These are phyloP conservation scores for Boletus reticulatus DNA, from an alignment of 768 basidiomycete species.

Conservation along the genomic window DNA sequence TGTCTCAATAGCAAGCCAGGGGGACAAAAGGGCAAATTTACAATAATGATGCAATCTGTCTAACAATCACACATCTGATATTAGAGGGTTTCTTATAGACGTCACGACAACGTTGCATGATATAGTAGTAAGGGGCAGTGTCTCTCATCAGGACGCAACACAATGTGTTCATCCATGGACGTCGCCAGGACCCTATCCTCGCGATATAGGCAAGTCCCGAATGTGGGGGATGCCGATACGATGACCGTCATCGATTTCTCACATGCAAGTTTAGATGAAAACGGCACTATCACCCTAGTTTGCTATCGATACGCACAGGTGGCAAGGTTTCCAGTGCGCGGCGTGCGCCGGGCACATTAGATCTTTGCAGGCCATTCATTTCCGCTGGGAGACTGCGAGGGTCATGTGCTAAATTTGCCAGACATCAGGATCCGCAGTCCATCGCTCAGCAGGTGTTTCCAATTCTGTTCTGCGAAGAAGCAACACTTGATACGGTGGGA, in stretches of 20 bases:
- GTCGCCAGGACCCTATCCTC: neutral
- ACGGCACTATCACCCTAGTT: neutral
- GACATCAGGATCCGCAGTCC: slow-evolving; percentile 8
- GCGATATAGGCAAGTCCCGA: neutral
- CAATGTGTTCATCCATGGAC: neutral
- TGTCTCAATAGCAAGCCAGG: neutral
- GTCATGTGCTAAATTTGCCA: slow-evolving; percentile 6
- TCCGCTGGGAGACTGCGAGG: slow-evolving; percentile 11
- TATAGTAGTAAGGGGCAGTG: neutral
- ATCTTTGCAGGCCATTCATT: slow-evolving; percentile 8
- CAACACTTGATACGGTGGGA: slow-evolving; percentile 19
- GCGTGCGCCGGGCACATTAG: neutral
- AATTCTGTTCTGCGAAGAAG: slow-evolving; percentile 1
- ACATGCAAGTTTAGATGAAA: neutral
- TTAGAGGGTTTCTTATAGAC: neutral
- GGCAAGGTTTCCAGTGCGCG: neutral
- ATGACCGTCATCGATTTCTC: neutral
- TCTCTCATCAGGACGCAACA: neutral
- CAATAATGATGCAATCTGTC: neutral
- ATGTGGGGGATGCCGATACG: neutral
- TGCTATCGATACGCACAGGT: neutral
- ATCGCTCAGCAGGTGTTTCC: slow-evolving; percentile 1
- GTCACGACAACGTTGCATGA: neutral
- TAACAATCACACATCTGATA: neutral
- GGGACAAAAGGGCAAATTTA: neutral